These are phyloP conservation scores for Prototheca stagnorum DNA, from an alignment of 163 green algal species.

Conservation along the genomic window DNA sequence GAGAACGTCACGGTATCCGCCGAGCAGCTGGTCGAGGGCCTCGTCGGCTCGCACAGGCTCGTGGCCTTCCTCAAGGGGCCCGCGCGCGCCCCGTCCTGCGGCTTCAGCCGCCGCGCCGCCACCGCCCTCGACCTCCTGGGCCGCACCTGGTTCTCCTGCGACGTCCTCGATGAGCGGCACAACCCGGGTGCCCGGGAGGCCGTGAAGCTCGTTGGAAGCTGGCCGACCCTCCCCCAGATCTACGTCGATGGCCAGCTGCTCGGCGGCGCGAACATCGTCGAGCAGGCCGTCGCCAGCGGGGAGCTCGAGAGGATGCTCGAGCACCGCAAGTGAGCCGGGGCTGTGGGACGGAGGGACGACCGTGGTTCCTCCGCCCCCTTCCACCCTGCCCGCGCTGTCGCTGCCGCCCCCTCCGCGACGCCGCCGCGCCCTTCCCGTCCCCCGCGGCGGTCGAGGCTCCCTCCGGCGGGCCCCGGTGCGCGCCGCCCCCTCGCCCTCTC, in stretches of 20 bases:
- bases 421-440: too few relatives aligned
- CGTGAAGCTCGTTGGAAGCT: conserved; percentile 78
- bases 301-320: too few relatives aligned
- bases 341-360: too few relatives aligned
- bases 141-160: conserved; percentile 31
- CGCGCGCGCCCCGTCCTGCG: conserved; percentile 62
- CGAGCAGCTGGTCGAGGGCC: conserved; percentile 55
- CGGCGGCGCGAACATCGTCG: conserved; percentile 69
- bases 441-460: too few relatives aligned
- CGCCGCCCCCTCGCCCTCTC: too few relatives aligned
- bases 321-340: too few relatives aligned
- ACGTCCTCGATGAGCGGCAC: conserved; percentile 68
- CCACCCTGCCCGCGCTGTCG: too few relatives aligned
- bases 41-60: conserved; percentile 66
- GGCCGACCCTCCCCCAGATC: conserved; percentile 88
- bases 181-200: conserved; percentile 75
- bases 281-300: conserved; percentile 56
- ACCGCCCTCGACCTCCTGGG: conserved; percentile 42
- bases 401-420: too few relatives aligned
- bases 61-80: conserved; percentile 86
- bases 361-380: too few relatives aligned
- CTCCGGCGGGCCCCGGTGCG: too few relatives aligned
- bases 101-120: conserved; percentile 74
- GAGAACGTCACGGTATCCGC: conserved; percentile 54
- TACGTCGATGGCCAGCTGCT: conserved; percentile 75